Percentiles rank a stretch among this genome's conserved stretches.
phyloP scores from a whole-genome alignment of 805 yeast species.

The Naumovozyma baii region DNA sequence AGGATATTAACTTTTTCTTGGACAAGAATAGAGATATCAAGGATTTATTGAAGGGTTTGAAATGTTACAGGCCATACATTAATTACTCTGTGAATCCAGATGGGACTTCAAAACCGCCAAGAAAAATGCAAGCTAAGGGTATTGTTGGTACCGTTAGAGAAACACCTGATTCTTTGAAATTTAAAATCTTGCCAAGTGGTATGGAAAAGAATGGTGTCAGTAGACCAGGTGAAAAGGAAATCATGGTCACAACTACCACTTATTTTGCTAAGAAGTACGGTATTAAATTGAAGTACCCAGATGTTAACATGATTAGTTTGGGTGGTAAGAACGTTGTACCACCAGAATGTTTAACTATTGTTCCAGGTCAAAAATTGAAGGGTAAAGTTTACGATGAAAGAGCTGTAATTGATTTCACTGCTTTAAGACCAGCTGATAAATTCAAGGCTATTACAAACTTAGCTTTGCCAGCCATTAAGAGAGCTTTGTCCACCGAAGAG shows the following conservation, averaged over 20 bases:
- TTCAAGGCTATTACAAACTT: constrained; percentile 12
- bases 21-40: constrained; percentile 11
- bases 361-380: constrained; percentile 19
- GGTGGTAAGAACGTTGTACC: constrained; percentile 16
- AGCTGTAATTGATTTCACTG: constrained; percentile 14
- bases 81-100: constrained; percentile 17
- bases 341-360: constrained; percentile 16
- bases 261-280: constrained; percentile 13
- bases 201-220: constrained; percentile 5
- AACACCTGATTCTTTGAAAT: constrained; percentile 13
- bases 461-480: constrained; percentile 13
- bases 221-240: constrained; percentile 7
- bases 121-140: constrained; percentile 11
- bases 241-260: constrained; percentile 8
- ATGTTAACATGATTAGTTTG: constrained; percentile 11
- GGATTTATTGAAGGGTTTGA: constrained; percentile 13
- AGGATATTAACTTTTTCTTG: constrained; percentile 12
- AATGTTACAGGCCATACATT: constrained; percentile 16
- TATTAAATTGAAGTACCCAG: constrained; percentile 16
- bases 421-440: constrained; percentile 15
- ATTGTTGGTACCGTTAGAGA: constrained; percentile 16
- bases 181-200: constrained; percentile 9
- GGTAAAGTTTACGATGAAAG: constrained; percentile 12
- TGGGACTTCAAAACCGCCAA: constrained; percentile 15
- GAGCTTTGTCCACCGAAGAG: constrained; percentile 8